Evolutionary conservation across 257 asterid species (phyloP).

Genomic region (Solanum peruvianum): DNA sequence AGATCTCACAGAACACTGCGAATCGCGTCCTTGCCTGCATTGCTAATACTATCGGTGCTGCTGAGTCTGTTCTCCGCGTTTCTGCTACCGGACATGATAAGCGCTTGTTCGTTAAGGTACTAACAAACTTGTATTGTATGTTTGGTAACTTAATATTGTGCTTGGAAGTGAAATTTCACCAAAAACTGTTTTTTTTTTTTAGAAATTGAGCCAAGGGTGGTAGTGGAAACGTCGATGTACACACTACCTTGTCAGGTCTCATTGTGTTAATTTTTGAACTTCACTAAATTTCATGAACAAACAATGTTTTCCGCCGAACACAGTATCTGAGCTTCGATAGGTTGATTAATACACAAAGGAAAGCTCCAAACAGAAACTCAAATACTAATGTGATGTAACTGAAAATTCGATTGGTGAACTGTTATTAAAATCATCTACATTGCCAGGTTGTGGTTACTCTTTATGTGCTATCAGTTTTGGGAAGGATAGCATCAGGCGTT

Average conservation of each 20-base stretch:
- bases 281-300: background rate
- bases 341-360: background rate
- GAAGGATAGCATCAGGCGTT: conserved; percentile 67
- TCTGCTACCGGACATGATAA: conserved; percentile 98
- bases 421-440: background rate
- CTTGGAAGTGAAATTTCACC: background rate
- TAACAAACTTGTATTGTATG: background rate
- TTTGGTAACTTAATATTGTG: background rate
- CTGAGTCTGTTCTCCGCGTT: conserved; percentile 97
- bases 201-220: background rate
- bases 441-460: conserved; percentile 60
- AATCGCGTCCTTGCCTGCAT: conserved; percentile 67
- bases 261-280: background rate
- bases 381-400: background rate
- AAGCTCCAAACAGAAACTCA: background rate
- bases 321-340: background rate
- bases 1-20: conserved; percentile 89
- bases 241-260: background rate
- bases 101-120: conserved; percentile 81
- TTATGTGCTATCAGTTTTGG: conserved; percentile 72
- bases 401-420: background rate
- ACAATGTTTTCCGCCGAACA: background rate
- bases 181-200: too few relatives aligned
- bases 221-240: background rate
- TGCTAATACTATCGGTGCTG: conserved; percentile 92